These are phyloP conservation scores for Casuarina equisetifolia DNA, from an alignment of 306 rosid genomes.

Conservation along the genomic window DNA sequence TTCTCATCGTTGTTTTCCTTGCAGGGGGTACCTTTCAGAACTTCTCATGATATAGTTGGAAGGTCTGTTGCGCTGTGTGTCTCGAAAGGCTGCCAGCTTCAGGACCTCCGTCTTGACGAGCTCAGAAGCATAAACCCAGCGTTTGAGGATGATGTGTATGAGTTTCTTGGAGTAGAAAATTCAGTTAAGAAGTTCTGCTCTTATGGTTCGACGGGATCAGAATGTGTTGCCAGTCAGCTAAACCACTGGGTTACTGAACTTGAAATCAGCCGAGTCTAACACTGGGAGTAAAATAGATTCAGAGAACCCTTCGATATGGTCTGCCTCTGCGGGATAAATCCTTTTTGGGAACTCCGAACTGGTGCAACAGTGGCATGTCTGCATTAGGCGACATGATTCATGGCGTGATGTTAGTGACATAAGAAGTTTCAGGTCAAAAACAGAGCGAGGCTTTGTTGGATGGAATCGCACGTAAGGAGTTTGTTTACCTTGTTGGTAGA, in stretches of 20 bases:
- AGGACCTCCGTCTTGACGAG: conserved; percentile 67
- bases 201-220: conserved; percentile 89
- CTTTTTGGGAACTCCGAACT: conserved; percentile 1
- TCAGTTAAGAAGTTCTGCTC: conserved; percentile 76
- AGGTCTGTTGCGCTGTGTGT: conserved; percentile 77
- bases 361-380: not conserved
- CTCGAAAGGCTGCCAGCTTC: conserved; percentile 62
- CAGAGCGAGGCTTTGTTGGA: not conserved
- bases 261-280: conserved; percentile 37
- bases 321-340: conserved; percentile 2
- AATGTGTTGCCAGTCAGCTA: conserved; percentile 75
- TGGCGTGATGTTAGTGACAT: not conserved
- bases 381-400: not conserved
- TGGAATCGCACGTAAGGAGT: not conserved
- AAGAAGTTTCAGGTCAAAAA: not conserved
- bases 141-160: conserved; percentile 79
- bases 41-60: conserved; percentile 92
- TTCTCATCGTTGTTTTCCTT: conserved; percentile 14
- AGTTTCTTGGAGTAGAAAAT: conserved; percentile 84
- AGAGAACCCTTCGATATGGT: not conserved
- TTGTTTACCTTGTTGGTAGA: no score
- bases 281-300: not conserved
- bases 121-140: conserved; percentile 54
- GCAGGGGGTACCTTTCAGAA: conserved; percentile 92
- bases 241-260: conserved; percentile 63